Evolutionary conservation across 768 basidiomycete species (phyloP).

Genomic region (Sistotremastrum suecicum): DNA sequence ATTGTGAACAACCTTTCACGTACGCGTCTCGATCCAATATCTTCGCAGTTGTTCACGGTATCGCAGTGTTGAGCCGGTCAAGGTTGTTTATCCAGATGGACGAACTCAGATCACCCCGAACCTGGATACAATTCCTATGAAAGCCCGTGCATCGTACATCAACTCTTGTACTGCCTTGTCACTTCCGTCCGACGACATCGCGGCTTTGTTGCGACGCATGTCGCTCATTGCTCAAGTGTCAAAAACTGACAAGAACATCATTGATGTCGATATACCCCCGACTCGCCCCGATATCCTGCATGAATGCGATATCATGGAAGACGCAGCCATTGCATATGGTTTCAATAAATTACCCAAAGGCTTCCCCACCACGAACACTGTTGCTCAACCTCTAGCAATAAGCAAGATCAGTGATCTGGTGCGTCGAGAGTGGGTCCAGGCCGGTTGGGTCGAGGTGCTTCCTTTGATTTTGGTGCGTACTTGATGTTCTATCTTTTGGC

Average conservation of each 20-base stretch:
- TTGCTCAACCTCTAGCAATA: constrained; percentile 82
- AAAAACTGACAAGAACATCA: constrained; percentile 44
- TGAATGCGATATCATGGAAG: constrained; percentile 97
- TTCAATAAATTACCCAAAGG: constrained; percentile 91
- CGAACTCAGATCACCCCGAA: constrained; percentile 66
- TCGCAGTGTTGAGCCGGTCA: constrained; percentile 83
- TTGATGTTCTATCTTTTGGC: neutral
- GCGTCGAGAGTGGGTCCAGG: constrained; percentile 81
- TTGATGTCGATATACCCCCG: constrained; percentile 71
- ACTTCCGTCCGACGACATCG: constrained; percentile 51
- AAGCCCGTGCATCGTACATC: constrained; percentile 78
- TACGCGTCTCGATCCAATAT: constrained; percentile 25
- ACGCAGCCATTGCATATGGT: constrained; percentile 93
- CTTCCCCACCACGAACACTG: constrained; percentile 89
- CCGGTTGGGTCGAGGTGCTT: constrained; percentile 92
- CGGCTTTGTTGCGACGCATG: constrained; percentile 72
- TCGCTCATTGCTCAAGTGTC: constrained; percentile 47
- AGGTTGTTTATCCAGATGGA: constrained; percentile 68
- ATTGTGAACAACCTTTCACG: constrained; percentile 86
- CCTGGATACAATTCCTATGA: constrained; percentile 54
- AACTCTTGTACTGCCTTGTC: constrained; percentile 89
- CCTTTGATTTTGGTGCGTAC: constrained; percentile 77
- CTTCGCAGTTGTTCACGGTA: neutral
- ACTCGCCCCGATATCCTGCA: constrained; percentile 98
- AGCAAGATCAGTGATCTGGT: constrained; percentile 85